A percentile compares a stretch with the other conserved stretches of the same genome.
Evolutionary conservation across 495 filamentous ascomycete genomes (phyloP).

Genomic region (Aspergillus homomorphus): DNA sequence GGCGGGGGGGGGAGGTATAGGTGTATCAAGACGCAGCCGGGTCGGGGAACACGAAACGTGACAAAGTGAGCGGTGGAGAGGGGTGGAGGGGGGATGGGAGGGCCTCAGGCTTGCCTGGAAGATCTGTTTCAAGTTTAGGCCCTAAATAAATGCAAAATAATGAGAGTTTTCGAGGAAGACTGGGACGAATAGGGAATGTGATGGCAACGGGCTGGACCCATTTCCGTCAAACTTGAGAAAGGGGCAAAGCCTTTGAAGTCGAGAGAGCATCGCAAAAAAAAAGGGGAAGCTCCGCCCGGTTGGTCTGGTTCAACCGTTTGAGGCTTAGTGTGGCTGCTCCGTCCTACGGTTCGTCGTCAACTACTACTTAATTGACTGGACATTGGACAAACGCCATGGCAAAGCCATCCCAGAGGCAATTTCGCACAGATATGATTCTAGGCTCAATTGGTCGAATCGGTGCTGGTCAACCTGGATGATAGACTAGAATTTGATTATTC

Average conservation of each 20-base stretch:
- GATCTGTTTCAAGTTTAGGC: conserved; percentile 43
- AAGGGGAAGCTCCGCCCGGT: neutral
- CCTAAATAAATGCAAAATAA: too few relatives aligned
- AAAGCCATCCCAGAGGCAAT: too few relatives aligned
- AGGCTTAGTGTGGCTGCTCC: neutral
- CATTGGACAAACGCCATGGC: too few relatives aligned
- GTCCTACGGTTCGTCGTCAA: neutral
- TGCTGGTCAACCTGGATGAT: too few relatives aligned
- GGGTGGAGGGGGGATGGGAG: conserved; percentile 17
- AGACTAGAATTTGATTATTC: too few relatives aligned
- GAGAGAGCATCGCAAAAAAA: neutral
- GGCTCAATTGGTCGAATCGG: too few relatives aligned
- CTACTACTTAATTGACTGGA: too few relatives aligned
- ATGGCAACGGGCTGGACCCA: conserved; percentile 11
- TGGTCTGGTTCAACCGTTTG: neutral
- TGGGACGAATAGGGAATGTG: neutral
- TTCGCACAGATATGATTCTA: too few relatives aligned
- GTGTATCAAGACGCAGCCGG: conserved; percentile 15
- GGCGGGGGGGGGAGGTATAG: conserved; percentile 16
- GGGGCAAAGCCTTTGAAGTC: neutral
- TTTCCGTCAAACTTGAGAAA: conserved; percentile 4
- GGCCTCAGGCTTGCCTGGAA: neutral
- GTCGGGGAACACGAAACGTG: conserved; percentile 23
- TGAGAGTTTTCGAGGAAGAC: neutral
- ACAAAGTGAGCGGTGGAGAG: conserved; percentile 10